Base-by-base conservation (phyloP, 2,329 filamentous ascomycete species). In the Teratosphaeria nubilosa region DNA sequence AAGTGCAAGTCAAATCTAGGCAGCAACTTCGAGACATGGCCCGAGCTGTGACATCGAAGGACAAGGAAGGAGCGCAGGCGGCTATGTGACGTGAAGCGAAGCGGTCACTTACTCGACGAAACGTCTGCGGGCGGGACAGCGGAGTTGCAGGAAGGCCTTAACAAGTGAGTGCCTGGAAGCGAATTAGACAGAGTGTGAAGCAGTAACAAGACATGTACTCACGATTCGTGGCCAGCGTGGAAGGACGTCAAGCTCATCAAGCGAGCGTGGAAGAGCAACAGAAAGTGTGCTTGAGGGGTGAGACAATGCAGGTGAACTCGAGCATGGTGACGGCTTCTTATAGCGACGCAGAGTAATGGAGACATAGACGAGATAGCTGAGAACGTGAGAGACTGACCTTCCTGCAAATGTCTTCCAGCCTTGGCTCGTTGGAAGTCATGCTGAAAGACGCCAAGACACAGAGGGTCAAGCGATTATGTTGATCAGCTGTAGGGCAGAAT, bases 141-240 rank as follows among this genome's bases (percentile, higher is more conserved):
- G 58, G 52, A 56, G 54, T n/a, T 32, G 59, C 45, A 67, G 56
- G 54, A 68, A 69, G 9, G 60, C 56, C 54, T 62, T 62, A 37
- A 68, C 63, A 32, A 63, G 32, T 16, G 65, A 64, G 54, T 68
- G 66, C 53, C 63, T 61, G 41, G 4, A 20, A 3, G n/a, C 9
- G 41, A 48, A 20, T 48, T 20, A 48, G 41, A n/a, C 41, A 5
- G 34, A 37, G 34, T 3, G 16, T n/a, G 41, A n/a, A n/a, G 7
- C 13, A 48, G n/a, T n/a, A n/a, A n/a, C n/a, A 20, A 16, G 14
- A 22, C 13, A 48, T 22, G 20, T 6, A 48, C 41, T 20, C 20
- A 48, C 51, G 51, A 53, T 37, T 64, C 59, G 53, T 68, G 65
- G n/a, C 65, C 67, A 34, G 64, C 59, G 51, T 68, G 64, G 16